Conservation (phyloP, 345 rosid species). For the Firmiana major region DNA sequence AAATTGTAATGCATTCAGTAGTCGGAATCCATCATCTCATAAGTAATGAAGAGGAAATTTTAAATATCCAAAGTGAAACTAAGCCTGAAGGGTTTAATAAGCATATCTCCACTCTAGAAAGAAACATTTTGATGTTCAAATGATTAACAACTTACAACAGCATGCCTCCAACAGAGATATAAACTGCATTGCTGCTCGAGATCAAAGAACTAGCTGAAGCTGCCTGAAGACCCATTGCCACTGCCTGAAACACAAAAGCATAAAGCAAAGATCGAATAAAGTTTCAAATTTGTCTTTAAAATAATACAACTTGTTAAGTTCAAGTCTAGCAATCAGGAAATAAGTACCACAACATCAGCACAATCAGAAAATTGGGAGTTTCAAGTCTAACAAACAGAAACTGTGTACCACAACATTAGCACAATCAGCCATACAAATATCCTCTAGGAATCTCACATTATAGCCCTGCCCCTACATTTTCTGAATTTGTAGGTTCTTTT, state of each 20-base stretch:
- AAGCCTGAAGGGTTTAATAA: neutral
- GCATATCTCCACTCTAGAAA: neutral
- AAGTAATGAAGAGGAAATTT: neutral
- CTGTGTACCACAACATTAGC: neutral
- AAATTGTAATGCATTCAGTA: neutral
- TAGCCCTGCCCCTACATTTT: neutral
- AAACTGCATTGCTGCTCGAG: slow-evolving; percentile 47
- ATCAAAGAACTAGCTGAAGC: slow-evolving; percentile 60
- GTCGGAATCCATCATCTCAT: neutral
- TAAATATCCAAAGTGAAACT: neutral
- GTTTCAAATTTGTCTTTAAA: neutral
- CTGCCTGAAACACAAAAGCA: slow-evolving; percentile 42
- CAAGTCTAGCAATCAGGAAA: neutral
- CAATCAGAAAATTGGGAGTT: neutral
- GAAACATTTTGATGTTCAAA: neutral
- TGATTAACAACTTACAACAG: slow-evolving; percentile 58
- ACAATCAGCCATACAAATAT: neutral
- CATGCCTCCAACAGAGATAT: slow-evolving; percentile 89
- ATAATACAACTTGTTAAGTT: neutral
- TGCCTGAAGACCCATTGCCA: slow-evolving; percentile 71
- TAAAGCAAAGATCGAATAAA: neutral
- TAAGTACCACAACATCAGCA: neutral
- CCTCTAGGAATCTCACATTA: neutral
- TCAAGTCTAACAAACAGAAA: neutral
- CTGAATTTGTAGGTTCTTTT: neutral